Base-by-base conservation (phyloP, 805 yeast species). In the Candida nonsorbophila region DNA sequence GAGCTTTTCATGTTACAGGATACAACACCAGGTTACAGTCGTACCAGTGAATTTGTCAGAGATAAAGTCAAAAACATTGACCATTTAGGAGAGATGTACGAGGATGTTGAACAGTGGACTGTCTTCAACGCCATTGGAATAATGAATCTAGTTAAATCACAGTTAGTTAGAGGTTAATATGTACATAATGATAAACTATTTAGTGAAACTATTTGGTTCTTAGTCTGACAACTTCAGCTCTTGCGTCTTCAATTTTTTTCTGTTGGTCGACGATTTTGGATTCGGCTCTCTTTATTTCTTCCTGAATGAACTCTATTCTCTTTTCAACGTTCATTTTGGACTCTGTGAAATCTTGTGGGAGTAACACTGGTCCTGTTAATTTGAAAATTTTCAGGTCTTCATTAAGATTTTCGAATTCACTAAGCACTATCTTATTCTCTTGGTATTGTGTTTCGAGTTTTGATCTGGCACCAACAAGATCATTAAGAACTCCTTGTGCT, bases 361-460 rank as follows among this genome's bases (percentile, higher is more conserved):
- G 66, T 36, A 92, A 66, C 4, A 90, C 87, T 5, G 95, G 94
- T 1, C 98, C 98, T 15, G 90, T 83, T 40, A 88, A 69, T 57
- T 92, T 92, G 62, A 75, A 92, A 15, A 92, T 77, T 44, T 83
- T 84, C 10, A 94, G 69, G 21, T 75, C 82, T 20, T 76, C 83
- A 32, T 73, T 72, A 33, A 84, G 61, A 29, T 42, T 35, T 16
- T 71, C 74, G 45, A 92, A 84, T 57, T 92, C 98, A 33, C 74
- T 79, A 41, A 78, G 69, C 10, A 92, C 98, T 28, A 92, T 88
- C 45, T 78, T 78, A 55, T 88, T 88, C 55, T 92, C 99, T 56
- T 92, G 98, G 44, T 67, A 74, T 58, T 92, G 99, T 1, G 97
- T 84, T 51, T 92, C 99, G 25, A 92, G 70, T 49, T 79, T 75